Percentiles rank a stretch among this genome's conserved stretches.
phyloP scores from a whole-genome alignment of 768 basidiomycete species.

The Phaeotremella skinneri region DNA sequence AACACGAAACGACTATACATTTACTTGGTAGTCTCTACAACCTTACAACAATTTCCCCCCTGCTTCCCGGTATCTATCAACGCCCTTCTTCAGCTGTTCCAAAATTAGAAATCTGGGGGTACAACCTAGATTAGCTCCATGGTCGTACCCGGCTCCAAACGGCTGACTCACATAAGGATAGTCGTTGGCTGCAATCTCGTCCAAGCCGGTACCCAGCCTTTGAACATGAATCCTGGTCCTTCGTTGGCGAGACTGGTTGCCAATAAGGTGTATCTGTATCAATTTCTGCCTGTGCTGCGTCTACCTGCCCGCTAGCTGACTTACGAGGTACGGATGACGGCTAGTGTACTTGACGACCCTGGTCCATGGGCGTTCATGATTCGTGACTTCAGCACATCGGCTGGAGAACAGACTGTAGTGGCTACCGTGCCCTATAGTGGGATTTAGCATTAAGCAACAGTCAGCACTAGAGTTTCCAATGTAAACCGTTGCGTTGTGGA shows the following conservation, averaged over 20 bases:
- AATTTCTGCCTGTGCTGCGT: no score
- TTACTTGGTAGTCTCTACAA: no score
- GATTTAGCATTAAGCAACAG: no score
- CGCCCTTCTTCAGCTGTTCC: slow-evolving; percentile 45
- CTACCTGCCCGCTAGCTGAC: no score
- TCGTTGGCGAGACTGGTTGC: slow-evolving; percentile 37
- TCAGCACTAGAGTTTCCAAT: no score
- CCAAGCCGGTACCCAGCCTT: slow-evolving; percentile 49
- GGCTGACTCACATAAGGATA: slow-evolving; percentile 33
- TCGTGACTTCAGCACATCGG: slow-evolving; percentile 45
- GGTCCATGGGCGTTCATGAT: slow-evolving; percentile 47
- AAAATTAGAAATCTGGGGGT: slow-evolving; percentile 36
- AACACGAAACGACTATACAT: no score
- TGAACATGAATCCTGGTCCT: slow-evolving; percentile 47
- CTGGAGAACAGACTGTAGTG: slow-evolving; percentile 47
- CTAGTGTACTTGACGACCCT: slow-evolving; percentile 28
- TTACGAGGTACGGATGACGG: slow-evolving; percentile 37
- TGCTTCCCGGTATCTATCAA: slow-evolving; percentile 33
- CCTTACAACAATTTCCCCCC: slow-evolving; percentile 33
- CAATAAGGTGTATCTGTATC: no score
- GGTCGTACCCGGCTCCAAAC: neutral
- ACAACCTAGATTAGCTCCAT: slow-evolving; percentile 3
- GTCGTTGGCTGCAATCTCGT: slow-evolving; percentile 45
- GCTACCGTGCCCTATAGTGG: slow-evolving; percentile 37
- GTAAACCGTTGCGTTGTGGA: slow-evolving; percentile 14